A percentile compares a stretch with the other conserved stretches of the same genome.
These are phyloP conservation scores for Colletotrichum filicis DNA, from an alignment of 2,329 filamentous ascomycete genomes.

Conservation along the genomic window DNA sequence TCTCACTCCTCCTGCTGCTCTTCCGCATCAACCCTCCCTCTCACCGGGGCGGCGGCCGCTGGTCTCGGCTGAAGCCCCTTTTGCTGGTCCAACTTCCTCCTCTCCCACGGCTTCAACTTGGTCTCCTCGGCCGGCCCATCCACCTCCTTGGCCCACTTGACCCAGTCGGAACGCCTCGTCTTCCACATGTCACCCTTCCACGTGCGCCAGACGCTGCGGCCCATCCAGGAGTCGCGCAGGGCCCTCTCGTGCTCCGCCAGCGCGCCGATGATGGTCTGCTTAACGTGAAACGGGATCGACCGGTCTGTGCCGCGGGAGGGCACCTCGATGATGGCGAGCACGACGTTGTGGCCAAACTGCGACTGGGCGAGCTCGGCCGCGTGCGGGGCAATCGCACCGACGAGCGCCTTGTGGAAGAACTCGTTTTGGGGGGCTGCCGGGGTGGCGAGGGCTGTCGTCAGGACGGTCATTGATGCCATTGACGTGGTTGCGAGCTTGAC, in stretches of 20 bases:
- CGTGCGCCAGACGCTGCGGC: slow-evolving; percentile 65
- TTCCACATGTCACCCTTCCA: slow-evolving; percentile 71
- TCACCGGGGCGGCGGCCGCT: neutral
- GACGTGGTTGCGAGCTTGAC: slow-evolving; percentile 72
- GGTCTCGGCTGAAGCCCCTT: slow-evolving; percentile 15
- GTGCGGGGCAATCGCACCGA: slow-evolving; percentile 58
- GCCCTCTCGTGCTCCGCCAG: slow-evolving; percentile 59
- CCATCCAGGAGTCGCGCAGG: slow-evolving; percentile 64
- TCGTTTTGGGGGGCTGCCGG: slow-evolving; percentile 56
- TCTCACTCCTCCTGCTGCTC: slow-evolving; percentile 12
- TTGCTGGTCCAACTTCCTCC: slow-evolving; percentile 28
- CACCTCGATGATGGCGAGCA: slow-evolving; percentile 60
- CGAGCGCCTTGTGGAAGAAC: slow-evolving; percentile 66
- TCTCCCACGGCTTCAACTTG: slow-evolving; percentile 34
- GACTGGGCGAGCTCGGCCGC: slow-evolving; percentile 58
- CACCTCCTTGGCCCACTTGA: slow-evolving; percentile 65
- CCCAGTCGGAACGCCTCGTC: slow-evolving; percentile 64
- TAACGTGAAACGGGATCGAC: slow-evolving; percentile 66
- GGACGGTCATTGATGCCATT: slow-evolving; percentile 58
- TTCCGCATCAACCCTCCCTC: neutral
- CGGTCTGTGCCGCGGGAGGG: slow-evolving; percentile 61
- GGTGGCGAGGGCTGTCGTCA: slow-evolving; percentile 61
- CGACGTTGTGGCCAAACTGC: slow-evolving; percentile 61
- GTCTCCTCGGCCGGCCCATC: slow-evolving; percentile 37
- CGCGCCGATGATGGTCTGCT: slow-evolving; percentile 63